Evolutionary conservation across 371 early-diverging fungal genomes (phyloP).

Genomic region (Zychaea mexicana): DNA sequence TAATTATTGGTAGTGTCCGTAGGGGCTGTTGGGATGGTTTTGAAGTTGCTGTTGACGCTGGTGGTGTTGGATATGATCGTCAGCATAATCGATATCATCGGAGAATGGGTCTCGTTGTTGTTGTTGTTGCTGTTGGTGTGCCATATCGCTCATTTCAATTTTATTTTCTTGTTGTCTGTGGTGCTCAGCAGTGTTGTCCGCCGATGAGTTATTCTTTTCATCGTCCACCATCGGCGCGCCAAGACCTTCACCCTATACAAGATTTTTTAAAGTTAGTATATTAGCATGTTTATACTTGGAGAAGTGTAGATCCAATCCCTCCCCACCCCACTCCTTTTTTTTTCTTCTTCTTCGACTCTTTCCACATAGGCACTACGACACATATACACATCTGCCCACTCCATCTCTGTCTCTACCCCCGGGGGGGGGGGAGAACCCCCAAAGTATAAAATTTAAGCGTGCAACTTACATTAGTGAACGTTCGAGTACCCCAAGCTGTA

Average conservation of each 20-base stretch:
- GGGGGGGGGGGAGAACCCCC: too few species aligned
- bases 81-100: neutral
- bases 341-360: too few species aligned
- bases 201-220: neutral
- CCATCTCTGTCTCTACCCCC: too few species aligned
- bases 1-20: neutral
- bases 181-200: neutral
- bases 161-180: neutral
- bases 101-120: neutral
- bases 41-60: neutral
- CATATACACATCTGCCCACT: too few species aligned
- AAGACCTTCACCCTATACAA: constrained; percentile 13
- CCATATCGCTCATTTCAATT: neutral
- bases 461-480: constrained; percentile 16
- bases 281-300: neutral
- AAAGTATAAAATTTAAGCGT: neutral
- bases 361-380: too few species aligned
- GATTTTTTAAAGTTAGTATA: neutral
- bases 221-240: constrained; percentile 10
- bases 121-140: neutral
- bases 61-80: neutral
- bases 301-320: neutral
- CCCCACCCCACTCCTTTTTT: neutral
- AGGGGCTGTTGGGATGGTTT: neutral
- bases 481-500: constrained; percentile 69